Evolutionary conservation across 805 yeast genomes (phyloP).

Genomic region (Candida cerambycidarum): DNA sequence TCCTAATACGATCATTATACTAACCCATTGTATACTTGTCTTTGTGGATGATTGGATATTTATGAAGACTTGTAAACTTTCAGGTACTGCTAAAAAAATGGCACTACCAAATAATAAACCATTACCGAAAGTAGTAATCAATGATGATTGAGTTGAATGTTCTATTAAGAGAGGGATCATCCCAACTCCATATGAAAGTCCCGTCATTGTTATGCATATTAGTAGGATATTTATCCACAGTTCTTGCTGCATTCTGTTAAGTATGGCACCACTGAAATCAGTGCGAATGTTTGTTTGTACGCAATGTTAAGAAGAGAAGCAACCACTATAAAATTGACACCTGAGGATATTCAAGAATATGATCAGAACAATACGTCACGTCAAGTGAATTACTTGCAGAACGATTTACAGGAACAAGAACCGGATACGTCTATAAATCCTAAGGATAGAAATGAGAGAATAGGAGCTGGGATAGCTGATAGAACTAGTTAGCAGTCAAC

Average conservation of each 20-base stretch:
- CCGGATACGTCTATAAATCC: slow-evolving; percentile 16
- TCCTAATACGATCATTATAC: slow-evolving; percentile 14
- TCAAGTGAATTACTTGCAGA: slow-evolving; percentile 12
- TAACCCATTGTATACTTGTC: slow-evolving; percentile 12
- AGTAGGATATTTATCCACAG: slow-evolving; percentile 10
- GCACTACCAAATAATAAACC: slow-evolving; percentile 17
- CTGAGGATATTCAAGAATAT: slow-evolving; percentile 61
- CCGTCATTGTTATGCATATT: slow-evolving; percentile 14
- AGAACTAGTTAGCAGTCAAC: slow-evolving; percentile 2
- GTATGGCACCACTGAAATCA: no score
- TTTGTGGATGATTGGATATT: slow-evolving; percentile 3
- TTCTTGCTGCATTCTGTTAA: slow-evolving; percentile 5
- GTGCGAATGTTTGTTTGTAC: not conserved
- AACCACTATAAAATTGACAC: slow-evolving; percentile 62
- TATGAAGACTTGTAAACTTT: slow-evolving; percentile 13
- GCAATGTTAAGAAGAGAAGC: slow-evolving; percentile 71
- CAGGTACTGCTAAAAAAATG: slow-evolving; percentile 16
- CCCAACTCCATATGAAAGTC: slow-evolving; percentile 15
- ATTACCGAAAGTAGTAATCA: slow-evolving; percentile 10
- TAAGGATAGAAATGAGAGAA: slow-evolving; percentile 22
- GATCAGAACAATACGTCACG: slow-evolving; percentile 30
- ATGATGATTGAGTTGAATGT: slow-evolving; percentile 5
- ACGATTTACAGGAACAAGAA: slow-evolving; percentile 13
- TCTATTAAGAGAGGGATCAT: slow-evolving; percentile 14
- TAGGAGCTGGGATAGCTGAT: slow-evolving; percentile 14